Evolutionary conservation across 2,329 filamentous ascomycete genomes (phyloP), one percentile per base, ranked within the genome.

Genomic region (Mycogone perniciosa): DNA sequence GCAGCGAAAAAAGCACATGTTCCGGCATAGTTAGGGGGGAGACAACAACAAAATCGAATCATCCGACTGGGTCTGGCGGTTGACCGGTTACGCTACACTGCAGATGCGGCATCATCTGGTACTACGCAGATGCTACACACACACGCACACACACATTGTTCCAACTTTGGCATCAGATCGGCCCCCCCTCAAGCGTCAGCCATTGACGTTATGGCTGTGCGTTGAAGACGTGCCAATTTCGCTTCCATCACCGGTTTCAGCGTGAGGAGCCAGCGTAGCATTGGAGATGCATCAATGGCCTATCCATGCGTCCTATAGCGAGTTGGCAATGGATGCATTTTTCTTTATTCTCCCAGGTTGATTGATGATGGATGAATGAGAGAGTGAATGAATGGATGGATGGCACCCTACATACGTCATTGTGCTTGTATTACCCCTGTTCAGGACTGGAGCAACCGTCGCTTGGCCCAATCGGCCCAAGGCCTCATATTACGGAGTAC

Each of bases 191-290:
- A 11, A 35, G 33, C 33, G 7, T 7, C 48, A 41, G 50, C 50
- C 50, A 40, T 48, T 44, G 50, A 45, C 40, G 44, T 41, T 52
- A 52, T 48, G 50, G 45, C 50, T 45, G 40, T n/a, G 6, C 6
- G 7, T 7, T 5, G 8, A 34, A 40, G 7, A 26, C 34, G 29
- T 31, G 13, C 33, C 40, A 27, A 40, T 45, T 41, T 26, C 40
- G 13, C 7, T 34, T 10, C 11, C 8, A 13, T 35, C 35, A 38
- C 35, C 26, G 3, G 39, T 7, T 29, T 26, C n/a, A 6, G 7
- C 39, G 20, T 11, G 27, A 11, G 39, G n/a, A 34, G 6, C 42
- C 30, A 31, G 5, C 11, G 29, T 29, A 30, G 42, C 42, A 8
- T 27, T 20, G 26, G 3, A 5, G 39, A 11, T 20, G 13, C 26